Percentiles rank a stretch among this genome's conserved stretches.
Conservation (phyloP, 2,329 filamentous ascomycete species). For the Talaromyces sp. region DNA sequence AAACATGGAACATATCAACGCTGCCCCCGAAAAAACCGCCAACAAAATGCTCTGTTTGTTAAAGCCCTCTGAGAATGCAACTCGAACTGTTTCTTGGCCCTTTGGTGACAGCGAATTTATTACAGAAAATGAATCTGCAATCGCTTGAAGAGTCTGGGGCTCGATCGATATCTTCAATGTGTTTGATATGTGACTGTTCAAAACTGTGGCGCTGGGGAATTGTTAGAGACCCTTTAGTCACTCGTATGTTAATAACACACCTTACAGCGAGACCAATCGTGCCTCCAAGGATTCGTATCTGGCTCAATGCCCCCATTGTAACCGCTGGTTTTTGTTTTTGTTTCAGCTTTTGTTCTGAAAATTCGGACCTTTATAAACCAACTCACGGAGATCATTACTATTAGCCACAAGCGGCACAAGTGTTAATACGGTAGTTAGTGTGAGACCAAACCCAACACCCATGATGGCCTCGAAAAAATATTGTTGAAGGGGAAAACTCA, state of each 20-base stretch:
- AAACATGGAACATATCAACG: slow-evolving; percentile 4
- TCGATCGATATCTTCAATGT: background rate
- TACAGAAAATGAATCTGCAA: slow-evolving; percentile 1
- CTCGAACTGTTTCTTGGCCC: background rate
- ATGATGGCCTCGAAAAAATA: slow-evolving; percentile 33
- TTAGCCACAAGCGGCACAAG: slow-evolving; percentile 26
- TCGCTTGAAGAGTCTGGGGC: background rate
- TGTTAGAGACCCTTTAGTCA: background rate
- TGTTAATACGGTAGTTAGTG: slow-evolving; percentile 25
- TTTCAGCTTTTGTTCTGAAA: background rate
- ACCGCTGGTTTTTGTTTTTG: slow-evolving; percentile 20
- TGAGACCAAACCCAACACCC: slow-evolving; percentile 33
- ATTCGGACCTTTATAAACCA: background rate
- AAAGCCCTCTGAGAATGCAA: slow-evolving; percentile 10
- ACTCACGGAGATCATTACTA: slow-evolving; percentile 23
- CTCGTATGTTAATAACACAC: slow-evolving; percentile 10
- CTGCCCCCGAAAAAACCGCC: slow-evolving; percentile 7
- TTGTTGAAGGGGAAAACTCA: slow-evolving; percentile 15
- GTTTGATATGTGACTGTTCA: background rate
- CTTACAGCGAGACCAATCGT: slow-evolving; percentile 32
- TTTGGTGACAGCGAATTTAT: background rate
- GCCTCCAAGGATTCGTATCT: slow-evolving; percentile 33
- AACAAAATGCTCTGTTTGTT: slow-evolving; percentile 10
- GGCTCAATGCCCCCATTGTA: slow-evolving; percentile 32
- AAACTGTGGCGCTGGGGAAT: background rate